phyloP scores from a whole-genome alignment of 2,329 filamentous ascomycete species.

The Aureobasidium sp. region DNA sequence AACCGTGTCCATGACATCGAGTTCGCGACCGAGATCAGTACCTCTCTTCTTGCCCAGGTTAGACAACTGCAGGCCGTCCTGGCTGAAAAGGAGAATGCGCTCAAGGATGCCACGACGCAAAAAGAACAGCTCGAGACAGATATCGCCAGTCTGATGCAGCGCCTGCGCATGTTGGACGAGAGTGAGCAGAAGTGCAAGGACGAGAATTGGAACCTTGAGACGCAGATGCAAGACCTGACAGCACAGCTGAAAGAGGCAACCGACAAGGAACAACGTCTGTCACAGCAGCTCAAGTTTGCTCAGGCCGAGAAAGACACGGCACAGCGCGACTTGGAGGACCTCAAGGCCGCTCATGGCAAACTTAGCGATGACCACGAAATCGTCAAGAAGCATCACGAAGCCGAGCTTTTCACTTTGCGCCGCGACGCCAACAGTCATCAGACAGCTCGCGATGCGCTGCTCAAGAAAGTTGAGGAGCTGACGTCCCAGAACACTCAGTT shows the following conservation, averaged over 20 bases:
- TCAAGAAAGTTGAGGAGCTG: slow-evolving; percentile 81
- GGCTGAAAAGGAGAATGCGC: slow-evolving; percentile 76
- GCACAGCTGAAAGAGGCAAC: slow-evolving; percentile 64
- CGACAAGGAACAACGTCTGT: slow-evolving; percentile 76
- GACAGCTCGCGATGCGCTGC: slow-evolving; percentile 66
- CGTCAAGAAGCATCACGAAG: slow-evolving; percentile 74
- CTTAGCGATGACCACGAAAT: slow-evolving; percentile 72
- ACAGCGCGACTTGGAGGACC: slow-evolving; percentile 84
- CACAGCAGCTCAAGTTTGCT: slow-evolving; percentile 59
- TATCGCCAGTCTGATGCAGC: slow-evolving; percentile 67
- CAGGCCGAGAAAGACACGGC: slow-evolving; percentile 67
- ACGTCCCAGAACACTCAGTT: slow-evolving; percentile 85
- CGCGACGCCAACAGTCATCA: slow-evolving; percentile 72
- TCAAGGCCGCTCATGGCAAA: slow-evolving; percentile 71
- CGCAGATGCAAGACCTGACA: slow-evolving; percentile 76
- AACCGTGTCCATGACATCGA: slow-evolving; percentile 92
- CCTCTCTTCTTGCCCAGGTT: slow-evolving; percentile 86
- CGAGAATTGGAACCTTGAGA: slow-evolving; percentile 96
- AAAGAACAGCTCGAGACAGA: slow-evolving; percentile 76
- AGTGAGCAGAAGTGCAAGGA: slow-evolving; percentile 96
- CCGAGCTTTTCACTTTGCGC: slow-evolving; percentile 76
- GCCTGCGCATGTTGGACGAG: slow-evolving; percentile 76
- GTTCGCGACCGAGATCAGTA: slow-evolving; percentile 97
- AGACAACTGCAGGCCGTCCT: slow-evolving; percentile 80
- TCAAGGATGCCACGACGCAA: slow-evolving; percentile 66